Evolutionary conservation across 2,329 filamentous ascomycete genomes (phyloP), one percentile per base, ranked within the genome.

Genomic region (Chrysoporthe austroafricana): DNA sequence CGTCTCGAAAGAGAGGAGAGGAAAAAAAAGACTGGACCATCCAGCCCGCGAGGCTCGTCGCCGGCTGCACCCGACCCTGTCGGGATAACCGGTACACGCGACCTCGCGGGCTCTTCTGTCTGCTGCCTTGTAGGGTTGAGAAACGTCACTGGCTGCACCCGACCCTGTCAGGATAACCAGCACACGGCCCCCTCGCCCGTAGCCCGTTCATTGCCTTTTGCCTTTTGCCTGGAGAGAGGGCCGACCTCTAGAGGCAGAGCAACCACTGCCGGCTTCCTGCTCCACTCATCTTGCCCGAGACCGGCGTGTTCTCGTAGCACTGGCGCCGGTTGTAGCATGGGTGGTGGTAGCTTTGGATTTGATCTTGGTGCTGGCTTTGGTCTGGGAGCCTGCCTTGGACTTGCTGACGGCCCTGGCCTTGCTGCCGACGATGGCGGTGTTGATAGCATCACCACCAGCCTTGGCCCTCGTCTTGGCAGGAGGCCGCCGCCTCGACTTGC

Each of bases 81-180:
- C 58, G 32, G 58, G 58, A 60, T 60, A 16, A 60, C 42, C 58
- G 44, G 58, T 60, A 60, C 58, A 60, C 58, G 16, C 34, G 8
- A 26, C 42, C 43, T 32, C 58, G 43, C n/a, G 32, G 36, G 36
- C 36, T 39, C 8, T 14, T 26, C n/a, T 13, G 58, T 46, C 58
- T 44, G 42, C 58, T 36, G 39, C 36, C 16, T 44, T 16, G 11
- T 4, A 43, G 57, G 36, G 36, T 32, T 26, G 26, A 16, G 36
- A 16, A 26, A 26, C 43, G 42, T 39, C 36, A 39, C 36, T 39
- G 36, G 58, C 42, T 60, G 43, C 7, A 60, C 39, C 36, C n/a
- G 21, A 39, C 14, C 39, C 21, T 4, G 39, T 60, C 34, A 42
- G 8, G 14, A 4, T 26, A 7, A 60, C 39, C 58, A 60, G 58